Evolutionary conservation across 2,329 filamentous ascomycete genomes (phyloP), one percentile per base, ranked within the genome.

Genomic region (Hypoxylon sp.): DNA sequence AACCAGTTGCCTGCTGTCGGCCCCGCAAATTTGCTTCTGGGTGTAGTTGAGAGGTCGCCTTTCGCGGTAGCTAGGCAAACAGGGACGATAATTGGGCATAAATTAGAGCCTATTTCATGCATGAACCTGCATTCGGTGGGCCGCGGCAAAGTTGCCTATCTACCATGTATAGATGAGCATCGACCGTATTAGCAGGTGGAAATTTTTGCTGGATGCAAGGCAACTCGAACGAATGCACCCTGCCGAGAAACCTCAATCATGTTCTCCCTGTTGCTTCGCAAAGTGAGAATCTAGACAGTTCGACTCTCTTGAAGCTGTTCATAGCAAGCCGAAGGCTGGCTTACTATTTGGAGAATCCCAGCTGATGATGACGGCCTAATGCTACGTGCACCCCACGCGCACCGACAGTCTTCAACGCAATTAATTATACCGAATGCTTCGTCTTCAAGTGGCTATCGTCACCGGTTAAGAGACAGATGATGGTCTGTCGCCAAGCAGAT

Each of bases 61-160:
- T 35, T 45, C 32, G 51, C 47, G 52, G 43, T 53, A 57, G 35
- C 38, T 26, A 30, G 51, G 36, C 53, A 55, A 59, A 47, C 56
- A 34, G 30, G 36, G 31, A 57, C 50, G 50, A 46, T 48, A 52
- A 55, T 54, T 52, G 49, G 43, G 37, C 50, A 52, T 46, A 37
- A 44, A 41, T 30, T 38, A 52, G 44, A 51, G 19, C 42, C 55
- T 49, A 55, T 61, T 51, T 36, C 50, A 61, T 59, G 49, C 58
- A 60, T 60, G 52, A 54, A 61, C 58, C 57, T 61, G 60, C 60
- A 56, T 61, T 29, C 34, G 35, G 51, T 57, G 57, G 57, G 35
- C 48, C 48, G 49, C 55, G 41, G 51, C 51, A 58, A 48, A 59
- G 38, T 43, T 54, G 49, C 46, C 56, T 59, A 46, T 56, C 51